Conservation (phyloP, 805 yeast genomes). For the Lipomyces yamadae region DNA sequence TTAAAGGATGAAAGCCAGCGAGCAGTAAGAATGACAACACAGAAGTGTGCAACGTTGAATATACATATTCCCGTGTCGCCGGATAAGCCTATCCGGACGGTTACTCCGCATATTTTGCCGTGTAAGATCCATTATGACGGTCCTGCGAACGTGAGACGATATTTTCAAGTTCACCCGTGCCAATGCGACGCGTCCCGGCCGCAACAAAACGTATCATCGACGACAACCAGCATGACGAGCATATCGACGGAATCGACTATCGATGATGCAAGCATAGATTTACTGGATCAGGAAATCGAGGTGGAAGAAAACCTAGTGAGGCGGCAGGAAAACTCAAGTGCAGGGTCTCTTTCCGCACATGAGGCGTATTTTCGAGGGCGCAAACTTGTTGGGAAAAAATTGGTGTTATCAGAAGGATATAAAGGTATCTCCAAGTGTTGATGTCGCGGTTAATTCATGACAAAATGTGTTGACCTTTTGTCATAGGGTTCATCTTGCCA, state of each 20-base stretch:
- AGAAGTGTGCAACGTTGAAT: neutral
- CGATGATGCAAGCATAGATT: neutral
- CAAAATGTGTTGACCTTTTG: neutral
- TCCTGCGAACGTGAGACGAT: constrained; percentile 27
- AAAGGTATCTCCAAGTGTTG: constrained; percentile 8
- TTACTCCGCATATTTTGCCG: constrained; percentile 25
- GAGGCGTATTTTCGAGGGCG: constrained; percentile 36
- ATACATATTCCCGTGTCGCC: neutral
- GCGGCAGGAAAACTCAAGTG: constrained; percentile 1
- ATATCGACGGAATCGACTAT: neutral
- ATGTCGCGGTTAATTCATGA: neutral
- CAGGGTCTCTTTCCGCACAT: neutral
- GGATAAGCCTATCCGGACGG: neutral
- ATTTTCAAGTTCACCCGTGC: constrained; percentile 13
- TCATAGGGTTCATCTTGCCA: constrained; percentile 3
- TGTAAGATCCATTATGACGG: constrained; percentile 32
- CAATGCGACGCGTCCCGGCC: neutral
- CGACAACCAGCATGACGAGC: neutral
- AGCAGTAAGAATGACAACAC: neutral
- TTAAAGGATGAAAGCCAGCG: neutral
- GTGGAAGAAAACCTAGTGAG: neutral
- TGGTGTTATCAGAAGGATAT: constrained; percentile 19
- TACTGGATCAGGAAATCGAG: neutral
- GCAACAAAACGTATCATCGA: neutral
- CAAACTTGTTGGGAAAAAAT: constrained; percentile 20